phyloP scores from a whole-genome alignment of 1,139 yeast genomes.

The Kurtzmaniella quercitrusa region DNA sequence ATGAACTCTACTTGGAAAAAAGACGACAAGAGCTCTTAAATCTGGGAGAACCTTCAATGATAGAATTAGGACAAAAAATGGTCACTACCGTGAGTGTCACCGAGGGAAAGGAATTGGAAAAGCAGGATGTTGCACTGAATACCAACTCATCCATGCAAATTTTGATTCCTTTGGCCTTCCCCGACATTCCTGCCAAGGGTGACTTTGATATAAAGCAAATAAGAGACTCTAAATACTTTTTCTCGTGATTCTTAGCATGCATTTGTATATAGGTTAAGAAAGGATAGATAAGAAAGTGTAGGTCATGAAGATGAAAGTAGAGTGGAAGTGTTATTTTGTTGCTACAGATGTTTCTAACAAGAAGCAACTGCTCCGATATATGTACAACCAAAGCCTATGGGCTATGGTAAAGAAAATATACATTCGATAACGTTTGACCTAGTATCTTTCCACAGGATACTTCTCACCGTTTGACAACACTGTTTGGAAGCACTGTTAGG shows the following conservation, averaged over 20 bases:
- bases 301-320: neutral
- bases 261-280: slow-evolving; percentile 10
- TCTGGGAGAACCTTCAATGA: slow-evolving; percentile 49
- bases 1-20: slow-evolving; percentile 71
- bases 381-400: too few relatives aligned
- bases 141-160: slow-evolving; percentile 28
- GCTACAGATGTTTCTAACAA: too few relatives aligned
- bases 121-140: slow-evolving; percentile 20
- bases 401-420: too few relatives aligned
- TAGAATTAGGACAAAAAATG: slow-evolving; percentile 52
- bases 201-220: slow-evolving; percentile 76
- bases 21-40: slow-evolving; percentile 53
- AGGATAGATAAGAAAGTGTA: neutral
- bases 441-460: too few relatives aligned
- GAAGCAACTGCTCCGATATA: too few relatives aligned
- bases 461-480: too few relatives aligned
- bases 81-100: slow-evolving; percentile 73
- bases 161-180: slow-evolving; percentile 63
- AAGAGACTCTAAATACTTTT: slow-evolving; percentile 75
- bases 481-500: too few relatives aligned
- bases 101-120: slow-evolving; percentile 33
- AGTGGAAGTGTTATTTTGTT: too few relatives aligned
- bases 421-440: too few relatives aligned
- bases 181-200: slow-evolving; percentile 77
- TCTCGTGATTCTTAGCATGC: slow-evolving; percentile 29